Evolutionary conservation across 2,329 filamentous ascomycete species (phyloP).

Genomic region (Cladosporium sp.): DNA sequence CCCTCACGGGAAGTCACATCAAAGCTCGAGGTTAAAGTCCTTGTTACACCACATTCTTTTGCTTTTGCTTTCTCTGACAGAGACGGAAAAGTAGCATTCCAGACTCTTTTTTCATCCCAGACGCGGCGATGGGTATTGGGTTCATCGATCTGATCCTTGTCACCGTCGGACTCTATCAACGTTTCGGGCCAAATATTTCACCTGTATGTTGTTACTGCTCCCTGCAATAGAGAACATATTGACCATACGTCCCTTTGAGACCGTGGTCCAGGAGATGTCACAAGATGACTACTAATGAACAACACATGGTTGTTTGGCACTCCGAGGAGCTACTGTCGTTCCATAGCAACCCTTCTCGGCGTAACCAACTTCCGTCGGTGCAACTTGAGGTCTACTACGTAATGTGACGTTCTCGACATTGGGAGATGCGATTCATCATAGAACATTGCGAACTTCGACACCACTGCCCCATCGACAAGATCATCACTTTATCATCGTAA

Average conservation of each 20-base stretch:
- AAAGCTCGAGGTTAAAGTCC: slow-evolving; percentile 7
- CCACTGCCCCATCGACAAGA: background rate
- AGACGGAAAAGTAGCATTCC: background rate
- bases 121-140: background rate
- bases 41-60: background rate
- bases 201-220: background rate
- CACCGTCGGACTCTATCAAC: background rate
- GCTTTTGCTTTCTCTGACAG: background rate
- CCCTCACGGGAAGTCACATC: background rate
- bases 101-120: background rate
- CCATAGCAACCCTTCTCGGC: background rate
- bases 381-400: background rate
- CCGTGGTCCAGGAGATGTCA: background rate
- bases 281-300: background rate
- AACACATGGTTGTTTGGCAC: background rate
- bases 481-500: background rate
- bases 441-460: background rate
- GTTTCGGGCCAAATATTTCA: background rate
- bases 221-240: background rate
- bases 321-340: background rate
- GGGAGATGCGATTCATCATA: background rate
- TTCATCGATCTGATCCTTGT: background rate
- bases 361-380: background rate
- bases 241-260: background rate
- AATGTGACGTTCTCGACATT: background rate